Evolutionary conservation across 352 stramenopile species (phyloP).

Genomic region (Phytophthora constricta): DNA sequence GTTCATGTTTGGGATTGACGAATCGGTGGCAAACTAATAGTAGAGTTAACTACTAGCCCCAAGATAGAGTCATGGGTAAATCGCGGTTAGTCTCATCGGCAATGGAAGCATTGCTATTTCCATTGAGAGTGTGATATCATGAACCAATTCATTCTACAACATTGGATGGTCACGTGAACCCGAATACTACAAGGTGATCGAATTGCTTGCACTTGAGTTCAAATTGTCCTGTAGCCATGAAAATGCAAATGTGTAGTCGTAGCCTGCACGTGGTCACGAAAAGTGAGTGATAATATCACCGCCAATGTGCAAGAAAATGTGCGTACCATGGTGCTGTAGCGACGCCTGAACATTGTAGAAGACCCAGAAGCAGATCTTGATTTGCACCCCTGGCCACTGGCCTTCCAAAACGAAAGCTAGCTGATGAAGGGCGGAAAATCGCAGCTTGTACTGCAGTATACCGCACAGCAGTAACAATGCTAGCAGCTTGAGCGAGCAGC

Average conservation of each 20-base stretch:
- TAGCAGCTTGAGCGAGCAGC: conserved; percentile 6
- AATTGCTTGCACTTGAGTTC: background rate
- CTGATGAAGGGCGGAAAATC: conserved; percentile 20
- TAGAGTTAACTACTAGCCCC: no score
- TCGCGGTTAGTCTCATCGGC: no score
- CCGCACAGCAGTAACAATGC: conserved; percentile 16
- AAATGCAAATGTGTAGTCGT: background rate
- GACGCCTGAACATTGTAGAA: conserved; percentile 29
- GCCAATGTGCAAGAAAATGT: background rate
- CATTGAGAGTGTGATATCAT: no score
- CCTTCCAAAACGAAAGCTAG: conserved; percentile 45
- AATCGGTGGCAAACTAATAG: no score
- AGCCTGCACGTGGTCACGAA: background rate
- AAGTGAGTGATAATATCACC: background rate
- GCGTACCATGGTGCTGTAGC: background rate
- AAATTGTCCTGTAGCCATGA: background rate
- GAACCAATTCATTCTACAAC: no score
- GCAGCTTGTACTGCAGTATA: conserved; percentile 5
- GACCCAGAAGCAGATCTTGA: conserved; percentile 44
- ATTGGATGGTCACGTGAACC: no score
- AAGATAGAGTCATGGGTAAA: no score
- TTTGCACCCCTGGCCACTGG: conserved; percentile 27
- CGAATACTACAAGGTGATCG: background rate
- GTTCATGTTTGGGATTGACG: background rate
- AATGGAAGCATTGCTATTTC: no score